phyloP scores from a whole-genome alignment of 176 grass and related monocot species.

The Triticum urartu region DNA sequence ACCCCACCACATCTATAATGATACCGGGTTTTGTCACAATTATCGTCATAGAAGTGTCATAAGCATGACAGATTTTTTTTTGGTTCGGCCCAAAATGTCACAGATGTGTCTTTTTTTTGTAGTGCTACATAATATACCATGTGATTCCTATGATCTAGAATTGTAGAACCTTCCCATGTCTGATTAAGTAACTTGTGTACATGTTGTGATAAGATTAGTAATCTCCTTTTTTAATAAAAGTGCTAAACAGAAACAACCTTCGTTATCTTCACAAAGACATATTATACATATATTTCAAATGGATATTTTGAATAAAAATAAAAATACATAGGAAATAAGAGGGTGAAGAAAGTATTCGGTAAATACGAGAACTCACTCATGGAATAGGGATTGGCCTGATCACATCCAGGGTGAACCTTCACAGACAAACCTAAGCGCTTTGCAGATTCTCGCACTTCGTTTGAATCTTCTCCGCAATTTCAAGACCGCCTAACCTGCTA shows the following conservation, averaged over 20 bases:
- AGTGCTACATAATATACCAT: too few species aligned
- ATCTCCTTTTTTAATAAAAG: neutral
- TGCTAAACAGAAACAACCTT: neutral
- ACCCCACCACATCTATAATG: too few species aligned
- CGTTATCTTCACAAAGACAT: neutral
- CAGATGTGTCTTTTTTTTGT: too few species aligned
- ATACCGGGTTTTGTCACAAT: too few species aligned
- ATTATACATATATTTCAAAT: neutral
- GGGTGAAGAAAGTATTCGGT: neutral
- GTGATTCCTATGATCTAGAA: neutral
- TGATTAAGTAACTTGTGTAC: neutral
- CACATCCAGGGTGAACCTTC: constrained; percentile 70
- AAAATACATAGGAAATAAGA: neutral
- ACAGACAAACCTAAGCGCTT: constrained; percentile 60
- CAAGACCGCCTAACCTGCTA: constrained; percentile 53
- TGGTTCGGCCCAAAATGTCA: too few species aligned
- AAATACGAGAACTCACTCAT: constrained; percentile 66
- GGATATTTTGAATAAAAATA: neutral
- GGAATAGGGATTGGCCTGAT: constrained; percentile 87
- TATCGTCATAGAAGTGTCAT: too few species aligned
- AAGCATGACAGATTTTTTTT: too few species aligned
- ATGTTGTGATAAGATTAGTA: neutral
- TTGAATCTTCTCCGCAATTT: constrained; percentile 86
- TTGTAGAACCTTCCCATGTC: neutral
- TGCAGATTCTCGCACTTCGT: constrained; percentile 54